Evolutionary conservation across 1,284 basidiomycete genomes (phyloP).

Genomic region (Heterobasidion occidentale): DNA sequence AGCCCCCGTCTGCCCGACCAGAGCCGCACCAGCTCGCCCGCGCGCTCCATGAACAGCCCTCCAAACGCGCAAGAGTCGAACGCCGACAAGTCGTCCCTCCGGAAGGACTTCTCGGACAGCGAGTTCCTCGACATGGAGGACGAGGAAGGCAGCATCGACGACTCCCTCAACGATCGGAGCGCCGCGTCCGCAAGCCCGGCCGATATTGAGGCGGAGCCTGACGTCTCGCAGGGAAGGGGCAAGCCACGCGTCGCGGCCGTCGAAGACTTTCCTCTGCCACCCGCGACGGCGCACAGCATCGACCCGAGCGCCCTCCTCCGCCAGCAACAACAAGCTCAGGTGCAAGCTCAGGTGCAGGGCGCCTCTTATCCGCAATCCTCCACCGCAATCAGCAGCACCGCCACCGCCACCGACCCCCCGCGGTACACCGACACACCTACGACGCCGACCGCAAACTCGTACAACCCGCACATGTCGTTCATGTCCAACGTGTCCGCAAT

Average conservation of each 20-base stretch:
- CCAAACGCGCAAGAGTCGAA: slow-evolving; percentile 7
- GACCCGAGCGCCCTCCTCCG: slow-evolving; percentile 2
- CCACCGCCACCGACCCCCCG: neutral
- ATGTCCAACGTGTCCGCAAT: slow-evolving; percentile 6
- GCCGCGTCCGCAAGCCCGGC: slow-evolving; percentile 14
- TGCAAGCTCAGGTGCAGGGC: neutral
- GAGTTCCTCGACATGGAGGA: slow-evolving; percentile 63
- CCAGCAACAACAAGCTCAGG: slow-evolving; percentile 4
- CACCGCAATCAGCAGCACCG: neutral
- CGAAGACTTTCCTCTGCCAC: slow-evolving; percentile 30
- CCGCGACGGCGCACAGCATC: slow-evolving; percentile 10
- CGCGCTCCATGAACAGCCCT: slow-evolving; percentile 9
- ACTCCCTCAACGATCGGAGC: slow-evolving; percentile 14
- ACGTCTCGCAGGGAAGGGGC: slow-evolving; percentile 3
- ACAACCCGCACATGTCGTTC: slow-evolving; percentile 2
- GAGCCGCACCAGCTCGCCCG: slow-evolving; percentile 3
- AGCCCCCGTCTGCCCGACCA: slow-evolving; percentile 32
- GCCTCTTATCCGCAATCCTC: neutral
- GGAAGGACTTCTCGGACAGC: slow-evolving; percentile 20
- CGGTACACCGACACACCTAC: slow-evolving; percentile 10
- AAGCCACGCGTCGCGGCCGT: slow-evolving; percentile 7
- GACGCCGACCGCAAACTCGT: slow-evolving; percentile 11
- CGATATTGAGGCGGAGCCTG: slow-evolving; percentile 11
- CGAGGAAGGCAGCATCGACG: slow-evolving; percentile 21
- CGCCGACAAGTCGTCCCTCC: slow-evolving; percentile 11